Conservation (phyloP, 257 asterid genomes). For the Solanum bulbocastanum region DNA sequence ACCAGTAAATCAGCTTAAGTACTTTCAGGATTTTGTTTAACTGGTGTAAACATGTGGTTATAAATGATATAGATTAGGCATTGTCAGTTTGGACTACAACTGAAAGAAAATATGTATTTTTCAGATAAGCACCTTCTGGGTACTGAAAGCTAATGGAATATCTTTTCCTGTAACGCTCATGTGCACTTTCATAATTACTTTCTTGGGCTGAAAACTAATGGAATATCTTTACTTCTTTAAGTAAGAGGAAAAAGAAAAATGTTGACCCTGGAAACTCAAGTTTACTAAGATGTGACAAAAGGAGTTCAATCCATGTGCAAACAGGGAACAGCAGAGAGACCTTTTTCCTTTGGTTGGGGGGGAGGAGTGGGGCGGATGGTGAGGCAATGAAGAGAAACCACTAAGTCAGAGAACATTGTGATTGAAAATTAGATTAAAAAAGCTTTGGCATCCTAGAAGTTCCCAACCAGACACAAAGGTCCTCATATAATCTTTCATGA, state of each 20-base stretch:
- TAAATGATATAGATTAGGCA: not conserved
- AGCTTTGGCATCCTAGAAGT: not conserved
- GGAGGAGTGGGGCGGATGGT: not conserved
- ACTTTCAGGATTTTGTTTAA: not conserved
- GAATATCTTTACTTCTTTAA: not conserved
- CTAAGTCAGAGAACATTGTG: not conserved
- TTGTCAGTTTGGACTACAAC: not conserved
- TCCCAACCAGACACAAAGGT: not conserved
- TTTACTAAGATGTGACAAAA: not conserved
- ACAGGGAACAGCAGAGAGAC: not conserved
- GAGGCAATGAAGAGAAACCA: not conserved
- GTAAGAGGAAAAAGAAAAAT: not conserved
- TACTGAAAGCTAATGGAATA: not conserved
- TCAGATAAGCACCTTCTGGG: not conserved
- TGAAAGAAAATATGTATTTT: not conserved
- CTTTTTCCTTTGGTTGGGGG: not conserved
- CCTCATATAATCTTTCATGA: not conserved
- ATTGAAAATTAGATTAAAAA: not conserved
- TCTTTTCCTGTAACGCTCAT: not conserved
- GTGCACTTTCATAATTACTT: not conserved
- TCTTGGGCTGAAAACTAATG: not conserved
- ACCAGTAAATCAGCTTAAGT: not conserved
- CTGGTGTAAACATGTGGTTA: not conserved
- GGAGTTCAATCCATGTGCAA: not conserved
- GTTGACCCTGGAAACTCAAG: not conserved